A percentile compares a stretch with the other conserved stretches of the same genome.
Conservation (phyloP, 148 eudicot genomes). For the Cornus controversa region DNA sequence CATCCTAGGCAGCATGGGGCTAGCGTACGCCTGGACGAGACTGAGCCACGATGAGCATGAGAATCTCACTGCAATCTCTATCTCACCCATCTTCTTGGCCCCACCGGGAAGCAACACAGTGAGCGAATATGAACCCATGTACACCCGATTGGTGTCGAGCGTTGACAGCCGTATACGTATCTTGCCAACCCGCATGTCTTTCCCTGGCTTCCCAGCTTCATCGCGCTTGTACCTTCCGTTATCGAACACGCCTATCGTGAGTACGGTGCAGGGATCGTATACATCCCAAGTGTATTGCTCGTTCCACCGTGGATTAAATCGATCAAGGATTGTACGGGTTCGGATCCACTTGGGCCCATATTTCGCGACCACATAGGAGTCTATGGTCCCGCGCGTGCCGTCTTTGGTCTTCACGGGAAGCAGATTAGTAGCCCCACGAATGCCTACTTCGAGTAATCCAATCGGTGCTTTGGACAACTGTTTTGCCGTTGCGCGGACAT, state of each 20-base stretch:
- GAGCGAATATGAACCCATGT: slow-evolving; percentile 58
- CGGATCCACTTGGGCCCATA: slow-evolving; percentile 94
- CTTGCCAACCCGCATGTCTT: slow-evolving; percentile 75
- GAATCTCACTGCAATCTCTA: slow-evolving; percentile 71
- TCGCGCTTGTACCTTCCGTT: slow-evolving; percentile 64
- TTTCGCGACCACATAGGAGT: slow-evolving; percentile 84
- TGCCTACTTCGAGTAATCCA: slow-evolving; percentile 85
- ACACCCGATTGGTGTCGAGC: slow-evolving; percentile 63
- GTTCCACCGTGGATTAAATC: slow-evolving; percentile 89
- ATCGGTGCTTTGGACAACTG: slow-evolving; percentile 69
- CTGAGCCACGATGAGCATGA: slow-evolving; percentile 83
- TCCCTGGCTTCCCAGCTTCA: slow-evolving; percentile 24
- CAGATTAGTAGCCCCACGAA: slow-evolving; percentile 68
- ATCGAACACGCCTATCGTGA: slow-evolving; percentile 82
- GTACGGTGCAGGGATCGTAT: slow-evolving; percentile 83
- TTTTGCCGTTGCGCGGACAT: slow-evolving; percentile 71
- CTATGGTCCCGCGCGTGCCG: slow-evolving; percentile 77
- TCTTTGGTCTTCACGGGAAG: slow-evolving; percentile 80
- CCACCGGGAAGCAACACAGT: slow-evolving; percentile 66
- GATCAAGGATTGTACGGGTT: slow-evolving; percentile 71
- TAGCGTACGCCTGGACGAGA: slow-evolving; percentile 63
- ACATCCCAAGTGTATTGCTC: slow-evolving; percentile 94
- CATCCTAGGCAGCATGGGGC: slow-evolving; percentile 86
- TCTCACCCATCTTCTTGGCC: slow-evolving; percentile 76
- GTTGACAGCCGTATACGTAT: slow-evolving; percentile 67